Conservation (phyloP, 2,329 filamentous ascomycete genomes). For the Pseudogymnoascus sp. region DNA sequence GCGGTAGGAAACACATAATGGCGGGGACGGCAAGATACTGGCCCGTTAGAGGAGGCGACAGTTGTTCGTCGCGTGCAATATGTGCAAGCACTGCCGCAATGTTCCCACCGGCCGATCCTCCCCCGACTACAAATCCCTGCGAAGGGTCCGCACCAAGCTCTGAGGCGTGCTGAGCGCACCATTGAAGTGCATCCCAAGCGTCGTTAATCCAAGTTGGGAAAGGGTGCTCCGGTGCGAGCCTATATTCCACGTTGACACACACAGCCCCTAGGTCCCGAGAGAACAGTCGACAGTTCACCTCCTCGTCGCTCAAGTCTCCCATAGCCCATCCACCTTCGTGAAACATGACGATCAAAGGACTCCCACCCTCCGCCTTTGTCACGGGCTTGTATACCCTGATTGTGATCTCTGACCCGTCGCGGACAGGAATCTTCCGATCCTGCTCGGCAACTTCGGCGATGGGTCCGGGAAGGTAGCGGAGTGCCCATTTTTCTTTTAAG, state of each 20-base stretch:
- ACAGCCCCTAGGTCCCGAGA: not conserved
- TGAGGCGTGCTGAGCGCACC: not conserved
- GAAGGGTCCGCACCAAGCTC: not conserved
- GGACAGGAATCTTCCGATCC: conserved; percentile 28
- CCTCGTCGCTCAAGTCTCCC: not conserved
- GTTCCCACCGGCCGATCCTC: conserved; percentile 1
- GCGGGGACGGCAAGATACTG: not conserved
- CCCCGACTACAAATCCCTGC: conserved; percentile 2
- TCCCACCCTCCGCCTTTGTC: not conserved
- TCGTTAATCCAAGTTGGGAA: not conserved
- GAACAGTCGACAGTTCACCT: not conserved
- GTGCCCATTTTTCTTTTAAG: conserved; percentile 7
- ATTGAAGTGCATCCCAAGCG: not conserved
- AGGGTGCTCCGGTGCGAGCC: conserved; percentile 9
- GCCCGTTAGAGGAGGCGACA: not conserved
- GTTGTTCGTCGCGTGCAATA: not conserved
- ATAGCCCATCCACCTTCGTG: not conserved
- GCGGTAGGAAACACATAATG: not conserved
- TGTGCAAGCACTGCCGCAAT: not conserved
- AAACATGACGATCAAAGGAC: not conserved
- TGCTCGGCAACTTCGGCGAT: not conserved
- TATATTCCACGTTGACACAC: conserved; percentile 9
- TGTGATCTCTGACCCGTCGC: conserved; percentile 29
- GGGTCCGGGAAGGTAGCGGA: conserved; percentile 12
- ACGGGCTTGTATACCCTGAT: conserved; percentile 30